Conservation (phyloP, 1,139 yeast species). For the Eremothecium cymbalariae region DNA sequence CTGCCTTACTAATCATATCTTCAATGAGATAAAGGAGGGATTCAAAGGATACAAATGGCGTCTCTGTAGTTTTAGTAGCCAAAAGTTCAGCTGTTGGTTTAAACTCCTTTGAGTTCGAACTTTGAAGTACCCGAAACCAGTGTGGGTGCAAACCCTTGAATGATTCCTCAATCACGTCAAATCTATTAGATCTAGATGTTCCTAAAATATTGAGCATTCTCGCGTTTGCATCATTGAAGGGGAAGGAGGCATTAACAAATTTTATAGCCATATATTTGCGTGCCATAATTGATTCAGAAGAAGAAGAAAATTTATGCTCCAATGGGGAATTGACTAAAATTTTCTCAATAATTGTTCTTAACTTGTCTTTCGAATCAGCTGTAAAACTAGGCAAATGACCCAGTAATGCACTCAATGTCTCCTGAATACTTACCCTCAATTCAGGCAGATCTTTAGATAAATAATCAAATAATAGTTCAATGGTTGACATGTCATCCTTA, state of each 20-base stretch:
- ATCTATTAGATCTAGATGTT: constrained; percentile 45
- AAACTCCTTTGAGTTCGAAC: constrained; percentile 37
- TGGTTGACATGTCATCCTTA: constrained; percentile 43
- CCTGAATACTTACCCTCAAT: constrained; percentile 62
- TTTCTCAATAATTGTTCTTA: constrained; percentile 40
- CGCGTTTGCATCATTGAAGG: constrained; percentile 62
- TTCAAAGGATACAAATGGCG: constrained; percentile 41
- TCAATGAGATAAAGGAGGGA: constrained; percentile 26
- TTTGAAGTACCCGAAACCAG: constrained; percentile 38
- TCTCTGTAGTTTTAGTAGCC: constrained; percentile 32
- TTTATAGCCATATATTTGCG: constrained; percentile 60
- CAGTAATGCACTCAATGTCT: constrained; percentile 55
- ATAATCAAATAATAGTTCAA: constrained; percentile 68
- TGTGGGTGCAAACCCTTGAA: constrained; percentile 76
- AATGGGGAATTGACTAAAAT: constrained; percentile 37
- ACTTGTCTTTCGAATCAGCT: constrained; percentile 33
- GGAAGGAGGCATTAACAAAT: constrained; percentile 55
- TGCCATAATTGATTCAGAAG: constrained; percentile 33
- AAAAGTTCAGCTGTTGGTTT: constrained; percentile 40
- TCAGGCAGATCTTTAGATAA: constrained; percentile 57
- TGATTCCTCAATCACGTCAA: constrained; percentile 77
- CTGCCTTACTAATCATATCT: not conserved
- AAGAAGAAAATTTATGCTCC: too few species aligned
- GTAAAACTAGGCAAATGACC: constrained; percentile 42
- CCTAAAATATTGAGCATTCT: constrained; percentile 65